Evolutionary conservation across 768 basidiomycete genomes (phyloP).

Genomic region (Leccinum truebloodii): DNA sequence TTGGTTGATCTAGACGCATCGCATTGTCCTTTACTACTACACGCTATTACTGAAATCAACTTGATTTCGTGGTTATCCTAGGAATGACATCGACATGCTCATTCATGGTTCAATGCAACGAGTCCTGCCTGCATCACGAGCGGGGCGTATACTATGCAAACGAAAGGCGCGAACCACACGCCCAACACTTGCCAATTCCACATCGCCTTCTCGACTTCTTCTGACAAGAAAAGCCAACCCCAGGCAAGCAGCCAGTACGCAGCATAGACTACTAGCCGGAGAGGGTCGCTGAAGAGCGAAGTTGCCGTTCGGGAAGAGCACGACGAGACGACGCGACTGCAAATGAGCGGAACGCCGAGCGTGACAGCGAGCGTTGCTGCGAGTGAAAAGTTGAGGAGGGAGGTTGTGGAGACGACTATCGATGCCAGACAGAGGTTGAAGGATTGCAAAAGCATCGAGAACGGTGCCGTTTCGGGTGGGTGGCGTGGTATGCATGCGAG

Average conservation of each 20-base stretch:
- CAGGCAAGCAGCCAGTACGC: constrained; percentile 51
- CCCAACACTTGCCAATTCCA: constrained; percentile 80
- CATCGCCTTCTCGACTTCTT: constrained; percentile 51
- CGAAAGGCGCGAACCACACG: constrained; percentile 82
- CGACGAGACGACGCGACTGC: constrained; percentile 40
- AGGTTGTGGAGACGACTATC: constrained; percentile 79
- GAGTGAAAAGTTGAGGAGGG: constrained; percentile 92
- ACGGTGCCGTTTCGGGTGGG: constrained; percentile 35
- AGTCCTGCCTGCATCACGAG: constrained; percentile 71
- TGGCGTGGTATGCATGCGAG: constrained; percentile 31
- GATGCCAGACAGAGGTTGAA: constrained; percentile 84
- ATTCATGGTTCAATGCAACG: constrained; percentile 40
- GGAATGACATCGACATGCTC: background rate
- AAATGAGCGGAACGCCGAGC: constrained; percentile 65
- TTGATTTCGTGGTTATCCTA: constrained; percentile 6
- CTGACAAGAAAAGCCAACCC: constrained; percentile 55
- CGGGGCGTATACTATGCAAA: constrained; percentile 78
- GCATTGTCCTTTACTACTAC: background rate
- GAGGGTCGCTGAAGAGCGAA: constrained; percentile 27
- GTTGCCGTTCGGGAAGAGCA: constrained; percentile 12
- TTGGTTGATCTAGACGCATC: constrained; percentile 22
- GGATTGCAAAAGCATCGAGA: constrained; percentile 59
- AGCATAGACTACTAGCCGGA: constrained; percentile 19
- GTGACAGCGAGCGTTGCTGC: constrained; percentile 68
- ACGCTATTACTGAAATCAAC: background rate